Evolutionary conservation across 2,329 filamentous ascomycete species (phyloP), one percentile per base, ranked within the genome.

Genomic region (Fusarium miscanthi): DNA sequence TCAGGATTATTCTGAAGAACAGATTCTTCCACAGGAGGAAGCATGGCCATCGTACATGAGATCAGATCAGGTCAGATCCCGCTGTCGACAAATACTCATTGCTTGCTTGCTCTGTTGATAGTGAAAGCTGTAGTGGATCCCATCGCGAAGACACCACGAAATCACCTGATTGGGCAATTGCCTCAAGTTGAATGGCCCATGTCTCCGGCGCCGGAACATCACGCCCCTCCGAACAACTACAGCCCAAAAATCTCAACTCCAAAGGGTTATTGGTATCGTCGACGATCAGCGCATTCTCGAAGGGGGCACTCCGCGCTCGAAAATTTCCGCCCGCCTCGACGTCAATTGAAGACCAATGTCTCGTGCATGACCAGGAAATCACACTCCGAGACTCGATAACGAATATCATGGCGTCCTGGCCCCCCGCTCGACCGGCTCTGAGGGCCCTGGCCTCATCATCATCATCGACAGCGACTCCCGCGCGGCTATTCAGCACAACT

Each of bases 1-100:
- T 87, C 84, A 1, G 89, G 89, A 70, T 91, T 91, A 64, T 82
- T 84, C 58, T 85, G 79, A 3, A 92, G 78, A 23, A 91, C 81
- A 0, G 84, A 73, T 13, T 87, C 83, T 25, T 91, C 89, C 13
- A 91, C 80, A 0, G 88, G 88, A 0, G 89, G 89, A 5, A 91
- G 80, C 88, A 91, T 90, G 23, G 78, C 61, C 40, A 63, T 63
- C 23, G 38, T 53, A 52, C 40, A 60, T 30, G 68, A 73, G 43
- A 59, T 30, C 69, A 70, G 33, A 33, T 40, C 30, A 27, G 25
- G 19, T 21, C 5, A 51, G 16, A 51, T 46, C 30, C 46, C 56
- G 27, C 43, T 48, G 49, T 54, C 31, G 21, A 49, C 40, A 43
- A 30, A 53, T 48, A 56, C 41, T 41, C 38, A 46, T 56, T 59